Percentiles rank a stretch among this genome's conserved stretches.
Evolutionary conservation across 257 asterid species (phyloP).

Genomic region (Lavandula angustifolia): DNA sequence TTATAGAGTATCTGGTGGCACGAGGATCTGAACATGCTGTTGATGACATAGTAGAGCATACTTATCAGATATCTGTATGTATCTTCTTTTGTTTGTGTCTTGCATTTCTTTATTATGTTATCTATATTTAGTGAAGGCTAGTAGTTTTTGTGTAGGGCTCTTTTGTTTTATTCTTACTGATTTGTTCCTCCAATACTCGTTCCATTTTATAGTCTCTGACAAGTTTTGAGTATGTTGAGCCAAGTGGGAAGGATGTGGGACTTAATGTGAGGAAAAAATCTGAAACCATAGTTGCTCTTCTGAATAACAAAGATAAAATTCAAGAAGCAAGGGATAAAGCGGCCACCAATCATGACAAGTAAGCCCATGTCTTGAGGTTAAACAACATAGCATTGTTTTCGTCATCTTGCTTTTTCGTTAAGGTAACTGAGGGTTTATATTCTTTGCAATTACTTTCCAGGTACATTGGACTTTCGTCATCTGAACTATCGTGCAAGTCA

Average conservation of each 20-base stretch:
- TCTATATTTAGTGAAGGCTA: constrained; percentile 20
- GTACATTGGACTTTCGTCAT: constrained; percentile 90
- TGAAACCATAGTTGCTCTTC: constrained; percentile 72
- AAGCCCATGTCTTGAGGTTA: constrained; percentile 36
- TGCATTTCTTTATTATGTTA: constrained; percentile 9
- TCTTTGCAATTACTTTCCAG: constrained; percentile 41
- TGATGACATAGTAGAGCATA: constrained; percentile 86
- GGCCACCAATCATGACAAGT: constrained; percentile 83
- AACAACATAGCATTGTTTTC: constrained; percentile 25
- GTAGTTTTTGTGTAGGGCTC: background rate
- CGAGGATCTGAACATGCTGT: constrained; percentile 95
- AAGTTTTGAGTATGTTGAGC: constrained; percentile 91
- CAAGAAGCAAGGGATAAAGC: constrained; percentile 89
- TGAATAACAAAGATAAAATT: constrained; percentile 87
- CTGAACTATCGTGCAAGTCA: constrained; percentile 79
- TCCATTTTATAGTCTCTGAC: constrained; percentile 60
- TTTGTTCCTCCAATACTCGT: constrained; percentile 23
- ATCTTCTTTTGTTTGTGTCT: constrained; percentile 29
- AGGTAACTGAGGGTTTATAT: constrained; percentile 16
- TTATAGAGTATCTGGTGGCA: constrained; percentile 92
- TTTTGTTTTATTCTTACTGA: constrained; percentile 21
- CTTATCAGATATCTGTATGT: constrained; percentile 85
- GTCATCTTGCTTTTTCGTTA: constrained; percentile 18
- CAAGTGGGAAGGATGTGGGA: constrained; percentile 90
- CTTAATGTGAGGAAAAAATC: constrained; percentile 91